Evolutionary conservation across 305 asterid genomes (phyloP).

Genomic region (Fraxinus platypoda): DNA sequence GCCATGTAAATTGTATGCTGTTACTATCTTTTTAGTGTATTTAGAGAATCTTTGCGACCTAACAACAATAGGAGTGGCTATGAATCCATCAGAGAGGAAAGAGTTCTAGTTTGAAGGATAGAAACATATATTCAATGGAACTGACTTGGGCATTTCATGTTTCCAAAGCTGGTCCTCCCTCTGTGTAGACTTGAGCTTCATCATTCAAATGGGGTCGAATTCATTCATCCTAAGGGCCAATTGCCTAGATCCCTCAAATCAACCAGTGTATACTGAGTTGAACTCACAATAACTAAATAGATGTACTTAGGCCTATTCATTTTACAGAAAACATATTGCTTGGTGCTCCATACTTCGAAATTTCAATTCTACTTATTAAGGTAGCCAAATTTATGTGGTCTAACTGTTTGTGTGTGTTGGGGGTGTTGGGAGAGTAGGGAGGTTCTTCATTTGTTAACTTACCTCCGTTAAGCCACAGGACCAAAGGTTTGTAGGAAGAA

Average conservation of each 20-base stretch:
- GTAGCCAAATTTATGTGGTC: neutral
- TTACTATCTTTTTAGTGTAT: too few species aligned
- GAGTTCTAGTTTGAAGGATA: neutral
- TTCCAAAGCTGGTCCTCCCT: neutral
- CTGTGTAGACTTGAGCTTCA: neutral
- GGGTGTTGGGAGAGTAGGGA: neutral
- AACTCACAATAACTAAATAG: neutral
- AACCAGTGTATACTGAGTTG: neutral
- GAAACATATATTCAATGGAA: neutral
- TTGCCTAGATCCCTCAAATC: neutral
- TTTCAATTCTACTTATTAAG: neutral
- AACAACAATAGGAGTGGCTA: too few species aligned
- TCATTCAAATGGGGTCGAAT: neutral
- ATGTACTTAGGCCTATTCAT: neutral
- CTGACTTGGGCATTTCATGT: neutral
- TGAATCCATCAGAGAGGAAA: too few species aligned
- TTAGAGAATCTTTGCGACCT: too few species aligned
- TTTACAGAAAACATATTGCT: neutral
- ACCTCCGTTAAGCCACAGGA: slow-evolving; percentile 67
- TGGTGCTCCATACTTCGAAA: neutral
- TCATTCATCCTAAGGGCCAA: neutral
- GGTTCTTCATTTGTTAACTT: neutral
- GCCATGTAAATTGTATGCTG: too few species aligned
- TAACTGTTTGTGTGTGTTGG: neutral
- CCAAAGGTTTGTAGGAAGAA: slow-evolving; percentile 42